Base-by-base conservation (phyloP, 108 stramenopile species). In the Cyclotella sp. region DNA sequence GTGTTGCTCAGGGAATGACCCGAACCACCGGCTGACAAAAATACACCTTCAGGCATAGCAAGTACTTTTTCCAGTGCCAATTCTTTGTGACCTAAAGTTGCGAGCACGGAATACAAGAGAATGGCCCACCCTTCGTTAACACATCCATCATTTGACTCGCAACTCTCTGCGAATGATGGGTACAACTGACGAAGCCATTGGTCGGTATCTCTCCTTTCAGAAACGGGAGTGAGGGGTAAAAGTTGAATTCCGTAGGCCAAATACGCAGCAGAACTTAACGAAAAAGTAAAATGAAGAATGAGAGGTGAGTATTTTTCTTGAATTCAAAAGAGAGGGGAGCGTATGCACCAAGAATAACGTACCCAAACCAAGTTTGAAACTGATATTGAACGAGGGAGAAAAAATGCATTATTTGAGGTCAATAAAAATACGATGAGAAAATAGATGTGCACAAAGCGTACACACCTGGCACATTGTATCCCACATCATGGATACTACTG, bases 161-260 rank as follows among this genome's bases (percentile, higher is more conserved):
- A 97, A 43, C 87, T 77, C 53, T 92, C 73, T 6, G 89, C 81
- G 63, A 95, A 96, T 18, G 90, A 70, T 14, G 87, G 75, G 60
- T 96, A 94, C 67, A 98, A 79, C 57, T 90, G 79, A 29, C 90
- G 74, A 14, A 93, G 69, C 97, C 97, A 97, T 34, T 89, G 85
- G 34, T 82, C 51, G 46, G 82, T 77, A 72, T 97, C 96, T 58
- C 96, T 66, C n/a, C 75, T 39, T 85, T 97, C 97, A 10, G 94
- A 89, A 27, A 93, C 85, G 0, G 90, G 85, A 7, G 95, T 98
- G 12, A 97, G 67, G 1, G 96, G 96, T 28, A 98, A 54, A 24
- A 97, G 86, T 65, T 97, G 94, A 52, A 96, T 95, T 1, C 95
- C 95, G 75, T 86, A 89, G 0, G 90, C 85, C 1, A 93, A 78